phyloP scores from a whole-genome alignment of 495 filamentous ascomycete species.

The Aspergillus incahuasiensis region DNA sequence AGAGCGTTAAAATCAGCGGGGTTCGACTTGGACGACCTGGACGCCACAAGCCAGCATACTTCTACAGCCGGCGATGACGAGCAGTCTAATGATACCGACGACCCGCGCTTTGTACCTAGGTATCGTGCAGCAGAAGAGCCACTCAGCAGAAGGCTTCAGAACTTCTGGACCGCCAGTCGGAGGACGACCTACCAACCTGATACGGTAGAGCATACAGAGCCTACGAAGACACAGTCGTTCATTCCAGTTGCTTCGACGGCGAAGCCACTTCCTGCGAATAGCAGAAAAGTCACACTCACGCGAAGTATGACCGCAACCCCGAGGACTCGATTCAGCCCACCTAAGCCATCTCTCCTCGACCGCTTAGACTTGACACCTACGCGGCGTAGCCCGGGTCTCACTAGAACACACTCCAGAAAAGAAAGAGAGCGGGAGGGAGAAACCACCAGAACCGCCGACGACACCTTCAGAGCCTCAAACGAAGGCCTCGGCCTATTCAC shows the following conservation, averaged over 20 bases:
- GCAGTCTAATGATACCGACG: conserved; percentile 25
- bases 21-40: conserved; percentile 33
- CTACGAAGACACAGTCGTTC: conserved; percentile 15
- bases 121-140: conserved; percentile 31
- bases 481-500: conserved; percentile 28
- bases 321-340: conserved; percentile 42
- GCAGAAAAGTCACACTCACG: conserved; percentile 35
- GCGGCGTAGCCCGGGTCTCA: conserved; percentile 27
- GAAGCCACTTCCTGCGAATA: conserved; percentile 27
- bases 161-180: conserved; percentile 39
- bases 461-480: conserved; percentile 12
- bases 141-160: conserved; percentile 39
- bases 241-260: conserved; percentile 16
- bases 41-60: conserved; percentile 30
- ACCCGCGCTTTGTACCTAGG: conserved; percentile 28
- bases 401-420: conserved; percentile 25
- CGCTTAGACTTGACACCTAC: conserved; percentile 40
- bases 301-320: conserved; percentile 38
- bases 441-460: conserved; percentile 14
- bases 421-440: not conserved
- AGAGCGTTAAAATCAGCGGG: conserved; percentile 34
- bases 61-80: conserved; percentile 36
- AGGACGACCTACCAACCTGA: conserved; percentile 16
- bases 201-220: conserved; percentile 19
- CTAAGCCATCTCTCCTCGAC: conserved; percentile 41